Evolutionary conservation across 495 filamentous ascomycete species (phyloP), one percentile per base, ranked within the genome.

Genomic region (Penicillium nucicola): DNA sequence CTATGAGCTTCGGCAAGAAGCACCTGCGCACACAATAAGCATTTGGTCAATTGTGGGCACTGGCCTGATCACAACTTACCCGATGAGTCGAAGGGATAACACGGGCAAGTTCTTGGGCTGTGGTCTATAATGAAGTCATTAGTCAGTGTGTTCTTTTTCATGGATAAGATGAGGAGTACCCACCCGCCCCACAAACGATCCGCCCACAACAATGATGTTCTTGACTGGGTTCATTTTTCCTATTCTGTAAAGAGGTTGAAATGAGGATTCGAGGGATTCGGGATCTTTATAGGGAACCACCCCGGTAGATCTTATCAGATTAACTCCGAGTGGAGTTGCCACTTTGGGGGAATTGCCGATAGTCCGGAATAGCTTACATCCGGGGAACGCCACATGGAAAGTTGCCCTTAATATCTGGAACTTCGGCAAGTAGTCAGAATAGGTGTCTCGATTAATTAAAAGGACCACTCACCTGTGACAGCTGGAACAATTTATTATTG

Each of bases 1-100:
- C 71, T 79, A 51, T 80, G 77, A 0, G 73, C 65, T 48, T 80
- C 77, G 19, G 76, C 65, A 8, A 80, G 54, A 25, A 80, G 66
- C 6, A 80, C 64, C 72, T 78, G 48, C 14, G 33, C 12, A 12
- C n/a, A 37, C 0, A 12, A 45, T 53, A 15, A 49, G 15, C 22
- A n/a, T 36, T 15, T 0, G 28, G 4, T 3, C n/a, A 42, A n/a
- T n/a, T 4, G 13, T 4, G 5, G n/a, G 4, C 3, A 6, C 5
- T 15, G 19, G 11, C 12, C 34, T 11, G 2, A 15, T 4, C 4
- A 17, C 22, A 43, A 17, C 50, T 17, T 49, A 57, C 70, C 35
- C 68, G 50, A 28, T 75, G 69, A 20, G 71, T 75, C 12, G 55
- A 40, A 2, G 69, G 71, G n/a, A 72, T 38, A 3, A 71, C 47